Evolutionary conservation across 176 grass and related monocot species (phyloP).

Genomic region (Oryza glumipatula): DNA sequence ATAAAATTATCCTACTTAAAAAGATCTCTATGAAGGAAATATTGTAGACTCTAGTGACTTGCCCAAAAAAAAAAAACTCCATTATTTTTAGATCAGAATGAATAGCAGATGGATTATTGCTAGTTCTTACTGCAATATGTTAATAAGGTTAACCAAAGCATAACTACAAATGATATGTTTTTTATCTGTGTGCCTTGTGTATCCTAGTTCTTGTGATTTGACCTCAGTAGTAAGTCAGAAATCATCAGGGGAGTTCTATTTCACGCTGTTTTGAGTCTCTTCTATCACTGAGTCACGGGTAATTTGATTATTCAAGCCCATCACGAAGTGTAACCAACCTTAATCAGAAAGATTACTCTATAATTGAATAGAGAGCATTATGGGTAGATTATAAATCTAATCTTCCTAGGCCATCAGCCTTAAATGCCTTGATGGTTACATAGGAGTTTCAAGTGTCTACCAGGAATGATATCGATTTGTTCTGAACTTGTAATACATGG

Average conservation of each 20-base stretch:
- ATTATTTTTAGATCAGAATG: not conserved
- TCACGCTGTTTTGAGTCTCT: slow-evolving; percentile 1
- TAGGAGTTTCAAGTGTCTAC: not conserved
- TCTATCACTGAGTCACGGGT: not conserved
- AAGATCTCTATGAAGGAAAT: slow-evolving; percentile 10
- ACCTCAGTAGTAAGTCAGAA: not conserved
- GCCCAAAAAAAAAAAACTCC: not conserved
- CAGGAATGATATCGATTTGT: not conserved
- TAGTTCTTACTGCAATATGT: not conserved
- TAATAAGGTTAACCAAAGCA: not conserved
- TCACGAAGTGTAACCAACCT: not conserved
- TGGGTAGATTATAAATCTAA: not conserved
- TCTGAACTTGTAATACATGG: slow-evolving; percentile 3
- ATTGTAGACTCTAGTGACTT: not conserved
- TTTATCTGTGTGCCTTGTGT: not conserved
- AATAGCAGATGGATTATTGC: not conserved
- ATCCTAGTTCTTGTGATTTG: not conserved
- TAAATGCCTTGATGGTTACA: not conserved
- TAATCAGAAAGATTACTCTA: not conserved
- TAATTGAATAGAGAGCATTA: slow-evolving; percentile 15
- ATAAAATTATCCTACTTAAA: not conserved
- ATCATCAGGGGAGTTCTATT: not conserved
- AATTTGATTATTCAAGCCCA: slow-evolving; percentile 15
- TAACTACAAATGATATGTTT: not conserved
- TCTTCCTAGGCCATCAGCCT: not conserved